Evolutionary conservation across 345 rosid species (phyloP).

Genomic region (Heritiera littoralis): DNA sequence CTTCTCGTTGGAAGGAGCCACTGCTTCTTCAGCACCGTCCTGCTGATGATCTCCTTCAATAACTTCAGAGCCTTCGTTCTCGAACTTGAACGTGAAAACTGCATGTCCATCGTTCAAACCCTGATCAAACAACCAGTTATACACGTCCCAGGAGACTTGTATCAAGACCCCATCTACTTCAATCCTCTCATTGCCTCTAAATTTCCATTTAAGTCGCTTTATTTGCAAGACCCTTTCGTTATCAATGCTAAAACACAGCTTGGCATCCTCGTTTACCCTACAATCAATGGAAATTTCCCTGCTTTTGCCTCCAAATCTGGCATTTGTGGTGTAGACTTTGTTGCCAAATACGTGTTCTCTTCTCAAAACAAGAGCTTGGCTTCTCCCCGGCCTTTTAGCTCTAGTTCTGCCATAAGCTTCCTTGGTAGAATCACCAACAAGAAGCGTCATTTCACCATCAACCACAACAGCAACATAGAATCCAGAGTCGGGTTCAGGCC

Average conservation of each 20-base stretch:
- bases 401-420: conserved; percentile 62
- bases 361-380: conserved; percentile 61
- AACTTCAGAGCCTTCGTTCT: conserved; percentile 38
- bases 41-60: conserved; percentile 20
- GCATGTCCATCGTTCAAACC: conserved; percentile 47
- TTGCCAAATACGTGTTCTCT: conserved; percentile 80
- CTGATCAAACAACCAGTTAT: conserved; percentile 84
- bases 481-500: conserved; percentile 81
- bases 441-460: conserved; percentile 62
- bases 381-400: conserved; percentile 36
- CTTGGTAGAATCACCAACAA: conserved; percentile 69
- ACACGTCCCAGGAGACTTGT: conserved; percentile 93
- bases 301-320: conserved; percentile 70
- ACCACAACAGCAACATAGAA: conserved; percentile 77
- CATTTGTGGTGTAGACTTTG: conserved; percentile 61
- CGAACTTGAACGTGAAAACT: conserved; percentile 87
- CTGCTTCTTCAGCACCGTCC: neutral
- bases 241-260: conserved; percentile 63
- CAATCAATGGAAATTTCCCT: conserved; percentile 76
- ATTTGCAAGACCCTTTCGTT: conserved; percentile 57
- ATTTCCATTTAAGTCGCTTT: conserved; percentile 87
- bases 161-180: conserved; percentile 71
- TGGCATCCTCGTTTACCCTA: conserved; percentile 55
- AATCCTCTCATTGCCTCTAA: conserved; percentile 80
- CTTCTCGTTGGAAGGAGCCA: conserved; percentile 8